These are phyloP conservation scores for Xylaria sp. DNA, from an alignment of 2,329 filamentous ascomycete genomes.

Conservation along the genomic window DNA sequence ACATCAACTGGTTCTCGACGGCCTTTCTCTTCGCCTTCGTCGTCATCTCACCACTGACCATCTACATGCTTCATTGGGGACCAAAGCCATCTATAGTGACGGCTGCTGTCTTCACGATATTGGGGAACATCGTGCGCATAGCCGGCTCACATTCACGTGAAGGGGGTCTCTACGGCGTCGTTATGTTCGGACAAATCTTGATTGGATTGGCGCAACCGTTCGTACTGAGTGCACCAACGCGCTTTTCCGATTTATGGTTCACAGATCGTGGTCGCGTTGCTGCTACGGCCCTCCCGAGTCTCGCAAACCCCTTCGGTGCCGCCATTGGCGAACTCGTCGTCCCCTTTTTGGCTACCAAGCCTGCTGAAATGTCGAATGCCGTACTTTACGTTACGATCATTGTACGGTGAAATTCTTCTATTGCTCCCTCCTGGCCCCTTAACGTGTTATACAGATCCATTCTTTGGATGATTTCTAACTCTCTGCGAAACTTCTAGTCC, in stretches of 20 bases:
- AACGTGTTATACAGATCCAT: not conserved
- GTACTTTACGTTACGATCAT: conserved; percentile 83
- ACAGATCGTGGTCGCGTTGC: conserved; percentile 75
- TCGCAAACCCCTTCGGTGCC: conserved; percentile 87
- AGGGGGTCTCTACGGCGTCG: conserved; percentile 63
- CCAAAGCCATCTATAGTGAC: conserved; percentile 72
- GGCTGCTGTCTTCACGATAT: conserved; percentile 65
- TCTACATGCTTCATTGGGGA: conserved; percentile 74
- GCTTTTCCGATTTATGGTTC: conserved; percentile 95
- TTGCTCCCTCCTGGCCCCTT: conserved; percentile 1
- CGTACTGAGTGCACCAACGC: conserved; percentile 79
- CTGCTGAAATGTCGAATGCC: conserved; percentile 67
- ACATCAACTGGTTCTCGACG: conserved; percentile 90
- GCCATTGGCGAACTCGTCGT: conserved; percentile 83
- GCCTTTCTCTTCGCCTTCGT: conserved; percentile 83
- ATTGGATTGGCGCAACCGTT: conserved; percentile 89
- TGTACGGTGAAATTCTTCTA: conserved; percentile 43
- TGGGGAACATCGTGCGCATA: conserved; percentile 90
- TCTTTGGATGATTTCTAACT: not conserved
- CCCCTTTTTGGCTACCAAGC: conserved; percentile 64
- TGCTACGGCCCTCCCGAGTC: conserved; percentile 76
- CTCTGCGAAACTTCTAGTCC: conserved; percentile 20
- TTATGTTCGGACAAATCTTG: conserved; percentile 88
- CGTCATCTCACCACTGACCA: conserved; percentile 62
- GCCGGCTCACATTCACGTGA: conserved; percentile 53